Evolutionary conservation across 306 rosid genomes (phyloP).

Genomic region (Prinsepia uniflora): DNA sequence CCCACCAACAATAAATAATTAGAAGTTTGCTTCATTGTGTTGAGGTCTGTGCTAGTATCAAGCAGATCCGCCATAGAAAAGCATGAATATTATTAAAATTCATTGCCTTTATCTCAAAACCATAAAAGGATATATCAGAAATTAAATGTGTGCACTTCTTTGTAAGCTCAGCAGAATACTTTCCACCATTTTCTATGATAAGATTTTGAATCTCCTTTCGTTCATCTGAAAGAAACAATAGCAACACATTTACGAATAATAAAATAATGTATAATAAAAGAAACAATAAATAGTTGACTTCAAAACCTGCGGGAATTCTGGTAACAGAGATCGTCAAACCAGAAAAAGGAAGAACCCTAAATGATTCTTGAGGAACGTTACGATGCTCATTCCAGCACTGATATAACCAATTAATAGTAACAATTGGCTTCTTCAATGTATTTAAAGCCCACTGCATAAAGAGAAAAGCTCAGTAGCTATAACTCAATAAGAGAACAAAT

Average conservation of each 20-base stretch:
- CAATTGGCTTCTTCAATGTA: constrained; percentile 84
- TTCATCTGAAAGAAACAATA: constrained; percentile 53
- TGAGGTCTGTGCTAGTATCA: constrained; percentile 4
- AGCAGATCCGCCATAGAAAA: constrained; percentile 5
- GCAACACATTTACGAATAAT: constrained; percentile 15
- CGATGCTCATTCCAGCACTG: constrained; percentile 94
- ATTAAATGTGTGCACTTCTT: constrained; percentile 89
- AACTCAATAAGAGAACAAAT: constrained; percentile 11
- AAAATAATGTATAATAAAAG: constrained; percentile 4
- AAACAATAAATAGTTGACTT: constrained; percentile 31
- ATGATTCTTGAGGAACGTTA: constrained; percentile 83
- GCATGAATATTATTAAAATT: constrained; percentile 17
- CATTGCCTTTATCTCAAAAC: constrained; percentile 23
- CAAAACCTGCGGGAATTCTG: constrained; percentile 73
- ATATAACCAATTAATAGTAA: constrained; percentile 74
- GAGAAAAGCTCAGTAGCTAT: constrained; percentile 22
- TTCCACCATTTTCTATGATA: constrained; percentile 77
- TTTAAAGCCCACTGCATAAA: constrained; percentile 87
- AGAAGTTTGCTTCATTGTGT: constrained; percentile 8
- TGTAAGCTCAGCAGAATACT: constrained; percentile 78
- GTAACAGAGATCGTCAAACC: constrained; percentile 86
- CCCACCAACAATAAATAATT: not conserved
- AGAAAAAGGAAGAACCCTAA: constrained; percentile 81
- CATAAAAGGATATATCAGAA: constrained; percentile 78
- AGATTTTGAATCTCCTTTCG: constrained; percentile 72